Evolutionary conservation across 805 yeast species (phyloP), one percentile per base, ranked within the genome.

Genomic region (Candida nanaspora): DNA sequence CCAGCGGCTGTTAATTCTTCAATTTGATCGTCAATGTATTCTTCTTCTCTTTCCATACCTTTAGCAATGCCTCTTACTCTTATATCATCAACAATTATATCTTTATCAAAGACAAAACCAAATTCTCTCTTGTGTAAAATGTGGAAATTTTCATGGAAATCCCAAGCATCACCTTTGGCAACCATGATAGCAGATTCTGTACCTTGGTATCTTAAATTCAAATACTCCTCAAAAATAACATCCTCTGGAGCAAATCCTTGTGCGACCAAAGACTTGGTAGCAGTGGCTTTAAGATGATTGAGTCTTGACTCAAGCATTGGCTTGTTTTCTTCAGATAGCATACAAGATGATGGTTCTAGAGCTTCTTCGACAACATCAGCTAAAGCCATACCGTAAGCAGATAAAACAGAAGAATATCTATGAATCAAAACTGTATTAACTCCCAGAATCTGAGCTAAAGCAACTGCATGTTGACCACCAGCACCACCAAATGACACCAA

Each of bases 401-500:
- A 83, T 10, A 87, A 65, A 33, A 87, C 76, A 0, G 95, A 85
- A 2, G 95, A 85, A 57, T 84, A 83, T 55, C 81, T 74, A 61
- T 87, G 95, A 22, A 83, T 79, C 26, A 86, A 59, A 7, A 87
- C 83, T 22, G 76, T 74, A 10, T 67, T 57, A 36, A 87, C 82
- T 6, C 87, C 87, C 44, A 87, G 66, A 21, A 74, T 69, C 42
- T 75, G 69, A 1, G 95, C 95, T 26, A 87, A 79, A 8, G 84
- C 78, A 37, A 76, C 79, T 2, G 93, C 89, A 59, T 86, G 89
- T 61, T 87, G 96, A 9, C 96, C 96, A 40, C 96, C 96, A 21
- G 95, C 95, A 37, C 96, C 96, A 36, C 96, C 96, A 62, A 87
- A 86, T 2, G 91, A 74, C 1, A 87, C 94, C 44, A 87, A 62